A percentile compares a stretch with the other conserved stretches of the same genome.
Evolutionary conservation across 345 rosid genomes (phyloP).

Genomic region (Euphorbia tirucalli): DNA sequence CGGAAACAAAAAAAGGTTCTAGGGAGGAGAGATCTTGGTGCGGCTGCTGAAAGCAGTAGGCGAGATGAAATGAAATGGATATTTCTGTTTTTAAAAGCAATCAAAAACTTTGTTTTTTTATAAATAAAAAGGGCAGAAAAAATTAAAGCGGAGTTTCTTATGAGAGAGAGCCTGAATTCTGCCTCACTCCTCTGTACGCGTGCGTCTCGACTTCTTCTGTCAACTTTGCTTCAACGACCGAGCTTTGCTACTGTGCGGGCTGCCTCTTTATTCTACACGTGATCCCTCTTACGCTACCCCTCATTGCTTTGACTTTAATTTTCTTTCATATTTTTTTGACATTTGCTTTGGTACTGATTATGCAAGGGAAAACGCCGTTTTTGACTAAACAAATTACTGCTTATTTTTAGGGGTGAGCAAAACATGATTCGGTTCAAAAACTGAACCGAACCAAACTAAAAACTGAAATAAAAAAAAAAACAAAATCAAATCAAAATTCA

Average conservation of each 20-base stretch:
- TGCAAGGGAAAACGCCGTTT: too few species aligned
- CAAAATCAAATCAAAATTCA: too few species aligned
- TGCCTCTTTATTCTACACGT: not conserved
- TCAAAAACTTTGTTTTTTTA: not conserved
- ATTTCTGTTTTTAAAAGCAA: slow-evolving; percentile 10
- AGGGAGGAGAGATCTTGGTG: slow-evolving; percentile 13
- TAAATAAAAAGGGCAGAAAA: too few species aligned
- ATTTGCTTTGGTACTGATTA: too few species aligned
- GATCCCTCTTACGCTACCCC: not conserved
- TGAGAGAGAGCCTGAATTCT: not conserved
- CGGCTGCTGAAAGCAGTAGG: slow-evolving; percentile 26
- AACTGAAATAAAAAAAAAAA: too few species aligned
- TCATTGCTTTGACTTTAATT: not conserved
- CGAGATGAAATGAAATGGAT: not conserved
- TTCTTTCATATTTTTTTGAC: too few species aligned
- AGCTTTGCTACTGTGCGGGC: not conserved
- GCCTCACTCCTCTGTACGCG: not conserved
- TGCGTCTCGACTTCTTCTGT: not conserved
- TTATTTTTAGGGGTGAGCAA: too few species aligned
- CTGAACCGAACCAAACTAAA: too few species aligned
- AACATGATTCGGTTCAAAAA: too few species aligned
- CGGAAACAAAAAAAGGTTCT: slow-evolving; percentile 26
- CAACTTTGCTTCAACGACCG: not conserved
- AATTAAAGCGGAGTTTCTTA: slow-evolving; percentile 29
- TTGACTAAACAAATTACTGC: too few species aligned